Conservation (phyloP, 768 basidiomycete species). For the Leucocoprinus leucothites region DNA sequence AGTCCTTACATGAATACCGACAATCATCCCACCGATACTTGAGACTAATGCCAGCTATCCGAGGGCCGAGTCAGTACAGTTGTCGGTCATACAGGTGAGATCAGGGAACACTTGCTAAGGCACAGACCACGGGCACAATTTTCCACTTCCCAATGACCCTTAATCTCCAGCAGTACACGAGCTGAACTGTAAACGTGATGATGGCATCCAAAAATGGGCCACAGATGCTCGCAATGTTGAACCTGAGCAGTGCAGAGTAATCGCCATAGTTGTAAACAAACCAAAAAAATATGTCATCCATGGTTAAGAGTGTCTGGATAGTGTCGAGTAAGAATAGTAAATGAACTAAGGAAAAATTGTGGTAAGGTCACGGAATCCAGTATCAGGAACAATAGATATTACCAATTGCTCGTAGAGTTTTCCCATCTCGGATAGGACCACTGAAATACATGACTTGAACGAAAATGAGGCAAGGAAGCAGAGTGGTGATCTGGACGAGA, state of each 20-base stretch:
- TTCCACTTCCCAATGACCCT: neutral
- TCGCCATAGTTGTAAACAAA: constrained; percentile 6
- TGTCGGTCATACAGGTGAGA: neutral
- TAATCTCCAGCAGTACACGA: constrained; percentile 11
- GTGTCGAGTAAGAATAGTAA: constrained; percentile 3
- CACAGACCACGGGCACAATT: neutral
- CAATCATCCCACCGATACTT: neutral
- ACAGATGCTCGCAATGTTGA: neutral
- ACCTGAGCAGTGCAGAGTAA: neutral
- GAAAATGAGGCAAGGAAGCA: neutral
- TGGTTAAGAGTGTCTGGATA: constrained; percentile 1
- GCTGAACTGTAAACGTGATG: constrained; percentile 1
- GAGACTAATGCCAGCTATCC: neutral
- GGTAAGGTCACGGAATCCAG: neutral
- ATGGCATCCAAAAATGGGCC: constrained; percentile 4
- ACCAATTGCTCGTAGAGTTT: neutral
- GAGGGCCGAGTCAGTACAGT: neutral
- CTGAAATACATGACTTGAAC: constrained; percentile 1
- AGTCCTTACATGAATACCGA: neutral
- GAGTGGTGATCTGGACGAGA: neutral
- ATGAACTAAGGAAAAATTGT: neutral
- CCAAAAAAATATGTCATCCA: constrained; percentile 5
- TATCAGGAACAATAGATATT: neutral
- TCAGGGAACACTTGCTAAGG: neutral
- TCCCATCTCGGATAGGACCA: neutral